These are phyloP conservation scores for Salvia miltiorrhiza DNA, from an alignment of 257 asterid genomes.

Conservation along the genomic window DNA sequence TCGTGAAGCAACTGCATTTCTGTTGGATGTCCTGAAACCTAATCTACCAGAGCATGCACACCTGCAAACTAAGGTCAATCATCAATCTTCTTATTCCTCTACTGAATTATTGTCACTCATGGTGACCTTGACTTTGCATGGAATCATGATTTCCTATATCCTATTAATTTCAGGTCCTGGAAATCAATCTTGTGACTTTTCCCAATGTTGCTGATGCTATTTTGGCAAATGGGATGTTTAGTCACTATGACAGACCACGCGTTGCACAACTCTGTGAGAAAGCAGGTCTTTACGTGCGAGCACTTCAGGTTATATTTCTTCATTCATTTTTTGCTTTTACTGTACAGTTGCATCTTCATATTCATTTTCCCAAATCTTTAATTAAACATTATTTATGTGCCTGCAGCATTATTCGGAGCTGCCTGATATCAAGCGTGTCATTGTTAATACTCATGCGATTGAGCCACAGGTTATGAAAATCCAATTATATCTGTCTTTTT, in stretches of 20 bases:
- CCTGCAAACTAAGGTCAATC: slow-evolving; percentile 91
- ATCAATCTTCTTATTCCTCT: slow-evolving; percentile 5
- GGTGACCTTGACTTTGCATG: slow-evolving; percentile 9
- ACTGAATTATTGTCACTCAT: background rate
- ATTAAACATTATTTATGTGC: background rate
- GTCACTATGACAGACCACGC: slow-evolving; percentile 96
- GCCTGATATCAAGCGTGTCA: slow-evolving; percentile 96
- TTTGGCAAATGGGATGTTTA: slow-evolving; percentile 97
- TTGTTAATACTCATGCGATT: slow-evolving; percentile 99
- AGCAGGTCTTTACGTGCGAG: slow-evolving; percentile 92
- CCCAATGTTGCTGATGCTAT: slow-evolving; percentile 99
- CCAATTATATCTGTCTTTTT: background rate
- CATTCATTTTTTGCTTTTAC: background rate
- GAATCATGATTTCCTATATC: slow-evolving; percentile 15
- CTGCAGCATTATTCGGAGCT: slow-evolving; percentile 90
- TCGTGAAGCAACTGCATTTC: slow-evolving; percentile 98
- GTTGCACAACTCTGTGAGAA: slow-evolving; percentile 96
- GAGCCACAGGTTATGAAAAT: slow-evolving; percentile 85
- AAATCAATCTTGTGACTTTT: slow-evolving; percentile 88
- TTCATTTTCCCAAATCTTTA: background rate
- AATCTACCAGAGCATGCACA: slow-evolving; percentile 90
- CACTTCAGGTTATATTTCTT: slow-evolving; percentile 71
- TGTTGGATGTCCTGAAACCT: slow-evolving; percentile 97
- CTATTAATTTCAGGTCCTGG: slow-evolving; percentile 67
- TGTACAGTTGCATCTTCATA: background rate